These are phyloP conservation scores for Capsella rubella DNA, from an alignment of 441 rosid species.

Conservation along the genomic window DNA sequence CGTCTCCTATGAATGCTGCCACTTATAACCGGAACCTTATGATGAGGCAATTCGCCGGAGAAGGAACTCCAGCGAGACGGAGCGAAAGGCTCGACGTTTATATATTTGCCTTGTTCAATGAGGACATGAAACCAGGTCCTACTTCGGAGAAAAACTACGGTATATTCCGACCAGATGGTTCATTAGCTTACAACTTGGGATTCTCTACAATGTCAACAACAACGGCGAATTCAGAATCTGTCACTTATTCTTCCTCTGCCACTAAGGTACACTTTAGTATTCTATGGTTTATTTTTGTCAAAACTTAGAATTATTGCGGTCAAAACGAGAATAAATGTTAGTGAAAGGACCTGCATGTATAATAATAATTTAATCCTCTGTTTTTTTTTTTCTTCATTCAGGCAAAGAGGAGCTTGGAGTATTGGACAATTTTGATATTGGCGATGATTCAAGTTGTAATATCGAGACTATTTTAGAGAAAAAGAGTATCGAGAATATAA, in stretches of 20 bases:
- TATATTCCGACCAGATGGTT: conserved; percentile 64
- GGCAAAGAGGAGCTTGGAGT: conserved; percentile 75
- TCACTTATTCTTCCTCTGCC: conserved; percentile 77
- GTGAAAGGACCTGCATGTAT: conserved; percentile 9
- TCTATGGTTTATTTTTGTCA: neutral
- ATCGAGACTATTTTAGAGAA: conserved; percentile 59
- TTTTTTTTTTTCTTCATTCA: conserved; percentile 40
- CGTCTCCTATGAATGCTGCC: conserved; percentile 62
- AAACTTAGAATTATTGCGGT: neutral
- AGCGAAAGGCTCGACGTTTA: conserved; percentile 61
- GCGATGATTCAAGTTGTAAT: conserved; percentile 68
- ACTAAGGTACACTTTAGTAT: conserved; percentile 69
- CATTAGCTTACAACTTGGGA: conserved; percentile 79
- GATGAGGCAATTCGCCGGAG: conserved; percentile 63
- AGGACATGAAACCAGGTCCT: conserved; percentile 77
- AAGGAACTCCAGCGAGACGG: conserved; percentile 73
- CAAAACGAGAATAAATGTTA: neutral
- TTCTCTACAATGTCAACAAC: conserved; percentile 63
- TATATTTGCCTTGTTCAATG: conserved; percentile 74
- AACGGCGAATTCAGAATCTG: conserved; percentile 64
- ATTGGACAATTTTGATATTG: conserved; percentile 73
- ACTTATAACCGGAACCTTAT: conserved; percentile 59
- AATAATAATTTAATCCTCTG: conserved; percentile 10
- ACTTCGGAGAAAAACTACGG: conserved; percentile 77
- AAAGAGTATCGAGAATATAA: conserved; percentile 9